Evolutionary conservation across 345 rosid species (phyloP).

Genomic region (Passiflora organensis): DNA sequence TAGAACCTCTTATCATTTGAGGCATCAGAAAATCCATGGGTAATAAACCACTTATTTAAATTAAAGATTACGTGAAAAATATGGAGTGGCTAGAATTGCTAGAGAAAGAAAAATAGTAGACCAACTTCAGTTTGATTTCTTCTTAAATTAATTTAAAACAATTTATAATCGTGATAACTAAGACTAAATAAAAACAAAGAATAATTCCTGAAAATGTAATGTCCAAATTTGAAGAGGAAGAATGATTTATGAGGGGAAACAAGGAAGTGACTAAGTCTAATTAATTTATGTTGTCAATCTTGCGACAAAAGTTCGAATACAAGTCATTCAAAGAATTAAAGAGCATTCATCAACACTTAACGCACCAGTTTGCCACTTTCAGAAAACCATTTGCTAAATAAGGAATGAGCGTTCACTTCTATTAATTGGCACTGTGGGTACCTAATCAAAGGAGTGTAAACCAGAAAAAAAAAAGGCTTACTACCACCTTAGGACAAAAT

Average conservation of each 20-base stretch:
- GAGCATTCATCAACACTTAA: slow-evolving; percentile 3
- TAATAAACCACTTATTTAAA: not conserved
- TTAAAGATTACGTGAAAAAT: not conserved
- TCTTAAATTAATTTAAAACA: no score
- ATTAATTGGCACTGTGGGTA: slow-evolving; percentile 84
- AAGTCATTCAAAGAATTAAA: not conserved
- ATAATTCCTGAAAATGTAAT: no score
- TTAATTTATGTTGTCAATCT: no score
- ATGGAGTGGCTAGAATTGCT: no score
- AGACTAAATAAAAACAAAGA: no score
- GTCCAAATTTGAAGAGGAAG: no score
- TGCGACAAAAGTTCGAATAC: not conserved
- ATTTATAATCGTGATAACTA: no score
- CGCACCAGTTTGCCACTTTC: slow-evolving; percentile 98
- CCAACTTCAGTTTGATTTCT: no score
- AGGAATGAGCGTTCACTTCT: slow-evolving; percentile 98
- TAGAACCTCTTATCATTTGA: no score
- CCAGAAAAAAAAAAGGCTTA: not conserved
- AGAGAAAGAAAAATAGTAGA: no score
- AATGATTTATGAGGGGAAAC: no score
- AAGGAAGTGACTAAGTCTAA: no score
- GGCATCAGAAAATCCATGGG: not conserved
- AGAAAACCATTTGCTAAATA: slow-evolving; percentile 99
- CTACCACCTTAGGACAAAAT: not conserved
- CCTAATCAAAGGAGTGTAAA: slow-evolving; percentile 40